Conservation (phyloP, 345 rosid genomes). For the Kernera saxatilis region DNA sequence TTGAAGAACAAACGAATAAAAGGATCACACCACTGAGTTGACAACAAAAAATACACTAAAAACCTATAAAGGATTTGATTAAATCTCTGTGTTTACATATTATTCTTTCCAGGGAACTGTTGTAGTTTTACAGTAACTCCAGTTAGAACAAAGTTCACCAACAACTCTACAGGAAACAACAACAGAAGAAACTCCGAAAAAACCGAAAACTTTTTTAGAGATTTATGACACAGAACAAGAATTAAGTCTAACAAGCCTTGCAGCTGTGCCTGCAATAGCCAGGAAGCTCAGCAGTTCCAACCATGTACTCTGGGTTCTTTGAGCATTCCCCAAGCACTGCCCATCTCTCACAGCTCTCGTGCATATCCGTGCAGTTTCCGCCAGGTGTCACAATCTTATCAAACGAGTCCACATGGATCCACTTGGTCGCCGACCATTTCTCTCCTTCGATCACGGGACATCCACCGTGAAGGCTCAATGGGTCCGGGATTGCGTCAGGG, state of each 20-base stretch:
- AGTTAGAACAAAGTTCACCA: background rate
- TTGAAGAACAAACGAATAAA: slow-evolving; percentile 51
- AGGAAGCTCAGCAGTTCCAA: slow-evolving; percentile 74
- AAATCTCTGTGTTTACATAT: background rate
- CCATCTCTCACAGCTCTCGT: slow-evolving; percentile 86
- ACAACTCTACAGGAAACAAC: slow-evolving; percentile 17
- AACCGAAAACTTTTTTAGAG: background rate
- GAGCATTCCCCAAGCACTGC: slow-evolving; percentile 89
- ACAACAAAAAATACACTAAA: too few species aligned
- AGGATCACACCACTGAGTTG: slow-evolving; percentile 48
- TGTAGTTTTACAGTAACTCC: too few species aligned
- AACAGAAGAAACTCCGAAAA: background rate
- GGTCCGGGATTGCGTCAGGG: slow-evolving; percentile 73
- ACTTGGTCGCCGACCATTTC: slow-evolving; percentile 99
- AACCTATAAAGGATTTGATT: too few species aligned
- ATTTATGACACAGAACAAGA: background rate
- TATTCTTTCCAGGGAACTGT: background rate
- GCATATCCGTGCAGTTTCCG: slow-evolving; percentile 70
- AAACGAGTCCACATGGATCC: slow-evolving; percentile 92
- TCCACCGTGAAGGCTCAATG: slow-evolving; percentile 79
- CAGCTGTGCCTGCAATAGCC: slow-evolving; percentile 88
- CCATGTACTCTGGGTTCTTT: slow-evolving; percentile 83
- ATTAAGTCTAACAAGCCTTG: slow-evolving; percentile 53
- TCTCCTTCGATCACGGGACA: slow-evolving; percentile 93
- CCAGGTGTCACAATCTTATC: slow-evolving; percentile 48